phyloP scores from a whole-genome alignment of 345 rosid genomes.

The Arabidopsis suecica region DNA sequence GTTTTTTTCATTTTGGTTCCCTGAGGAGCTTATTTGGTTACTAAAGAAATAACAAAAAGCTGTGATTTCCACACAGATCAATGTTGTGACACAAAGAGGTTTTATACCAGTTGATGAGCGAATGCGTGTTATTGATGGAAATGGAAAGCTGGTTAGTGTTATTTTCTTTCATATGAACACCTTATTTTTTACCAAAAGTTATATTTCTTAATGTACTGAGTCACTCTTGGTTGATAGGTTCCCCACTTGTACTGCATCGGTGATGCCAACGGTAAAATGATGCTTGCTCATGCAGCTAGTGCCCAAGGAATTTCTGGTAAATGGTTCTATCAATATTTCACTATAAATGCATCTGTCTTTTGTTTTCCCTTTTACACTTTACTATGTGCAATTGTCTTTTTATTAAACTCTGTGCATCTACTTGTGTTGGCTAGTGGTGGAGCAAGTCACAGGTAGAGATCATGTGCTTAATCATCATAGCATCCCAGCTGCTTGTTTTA shows the following conservation, averaged over 20 bases:
- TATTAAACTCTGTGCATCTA: conserved; percentile 30
- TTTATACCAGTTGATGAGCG: conserved; percentile 93
- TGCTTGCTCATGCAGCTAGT: conserved; percentile 99
- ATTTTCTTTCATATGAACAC: not conserved
- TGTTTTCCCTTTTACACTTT: not conserved
- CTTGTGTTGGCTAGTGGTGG: conserved; percentile 71
- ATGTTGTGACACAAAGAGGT: conserved; percentile 90
- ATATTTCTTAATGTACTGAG: conserved; percentile 3
- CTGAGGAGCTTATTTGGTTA: not conserved
- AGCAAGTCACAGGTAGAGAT: conserved; percentile 93
- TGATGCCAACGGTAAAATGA: conserved; percentile 98
- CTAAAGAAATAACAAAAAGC: conserved; percentile 13
- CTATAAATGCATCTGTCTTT: not conserved
- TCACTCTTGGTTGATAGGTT: conserved; percentile 56
- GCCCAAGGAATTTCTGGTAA: conserved; percentile 99
- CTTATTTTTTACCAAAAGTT: conserved; percentile 23
- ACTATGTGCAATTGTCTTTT: not conserved
- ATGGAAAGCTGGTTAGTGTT: conserved; percentile 72
- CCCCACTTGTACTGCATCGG: conserved; percentile 92
- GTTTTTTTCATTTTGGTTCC: not conserved
- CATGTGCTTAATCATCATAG: conserved; percentile 90
- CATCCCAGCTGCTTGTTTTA: conserved; percentile 99
- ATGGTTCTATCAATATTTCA: not conserved
- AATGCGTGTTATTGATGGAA: conserved; percentile 84
- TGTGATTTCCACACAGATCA: conserved; percentile 57